Evolutionary conservation across 2,329 filamentous ascomycete species (phyloP), one percentile per base, ranked within the genome.

Genomic region (Cylindrodendrum hubeiense): DNA sequence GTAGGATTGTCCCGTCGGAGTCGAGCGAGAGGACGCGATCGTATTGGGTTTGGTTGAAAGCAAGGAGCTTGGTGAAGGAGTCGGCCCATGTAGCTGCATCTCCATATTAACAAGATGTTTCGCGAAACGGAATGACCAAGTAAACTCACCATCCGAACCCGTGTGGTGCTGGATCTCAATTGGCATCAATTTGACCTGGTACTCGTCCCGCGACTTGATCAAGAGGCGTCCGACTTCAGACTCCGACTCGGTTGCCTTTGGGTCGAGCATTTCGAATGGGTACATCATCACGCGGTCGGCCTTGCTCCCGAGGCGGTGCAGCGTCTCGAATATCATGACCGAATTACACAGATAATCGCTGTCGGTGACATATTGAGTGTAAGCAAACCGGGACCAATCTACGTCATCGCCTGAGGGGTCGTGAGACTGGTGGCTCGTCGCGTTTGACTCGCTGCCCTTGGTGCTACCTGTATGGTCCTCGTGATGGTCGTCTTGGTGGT

Each of bases 31-130:
- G 68, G 7, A 84, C 80, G 10, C 76, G 73, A 19, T 67, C 56
- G 65, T 91, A 92, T 68, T 89, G 84, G 8, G 86, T 87, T 63
- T 91, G 87, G 66, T 89, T 89, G 76, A 91, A 92, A n/a, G 89
- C 88, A 53, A 91, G 83, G 47, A 92, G 84, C 76, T 93, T 53
- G 50, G 37, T 53, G 33, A 37, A 39, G 33, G 33, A 53, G 13
- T 53, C 50, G 30, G 37, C 37, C 30, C 50, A 53, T 19, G 37
- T 53, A 3, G 15, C 33, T 53, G n/a, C 24, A 21, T 34, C n/a
- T 17, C 21, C 44, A 22, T 13, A 28, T 49, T 37, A 37, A 17
- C 24, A 24, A 4, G 24, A 10, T 13, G 5, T 7, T n/a, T 19
- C 15, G 17, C 15, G 12, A 15, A 33, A 13, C 4, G 17, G 17